These are phyloP conservation scores for Eimeria maxima DNA, from an alignment of 169 alveolate genomes.

Conservation along the genomic window DNA sequence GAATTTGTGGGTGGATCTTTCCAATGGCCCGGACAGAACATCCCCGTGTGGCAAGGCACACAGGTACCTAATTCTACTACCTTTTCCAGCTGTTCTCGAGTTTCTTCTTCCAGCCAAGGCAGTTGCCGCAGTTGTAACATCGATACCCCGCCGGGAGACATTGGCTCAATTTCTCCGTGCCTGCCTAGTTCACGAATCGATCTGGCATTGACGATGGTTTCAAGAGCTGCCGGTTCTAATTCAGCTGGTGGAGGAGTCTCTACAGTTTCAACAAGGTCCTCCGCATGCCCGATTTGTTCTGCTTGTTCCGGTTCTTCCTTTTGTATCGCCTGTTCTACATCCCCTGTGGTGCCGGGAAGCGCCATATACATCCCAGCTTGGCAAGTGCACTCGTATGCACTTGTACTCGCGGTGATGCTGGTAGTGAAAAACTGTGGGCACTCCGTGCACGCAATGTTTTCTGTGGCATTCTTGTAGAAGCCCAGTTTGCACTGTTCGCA, in stretches of 20 bases:
- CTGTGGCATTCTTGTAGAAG: constrained; percentile 83
- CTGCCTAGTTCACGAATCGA: constrained; percentile 65
- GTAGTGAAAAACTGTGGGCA: constrained; percentile 84
- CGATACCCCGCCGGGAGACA: constrained; percentile 19
- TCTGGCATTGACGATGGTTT: constrained; percentile 58
- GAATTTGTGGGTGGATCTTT: constrained; percentile 77
- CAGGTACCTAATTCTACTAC: constrained; percentile 78
- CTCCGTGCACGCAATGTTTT: constrained; percentile 79
- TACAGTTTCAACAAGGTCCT: neutral
- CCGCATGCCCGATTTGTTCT: neutral
- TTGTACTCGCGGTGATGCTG: constrained; percentile 75
- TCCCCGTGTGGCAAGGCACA: constrained; percentile 78
- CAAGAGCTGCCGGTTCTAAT: constrained; percentile 56
- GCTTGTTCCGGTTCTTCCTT: neutral
- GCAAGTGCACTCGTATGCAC: constrained; percentile 85
- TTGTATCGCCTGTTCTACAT: neutral
- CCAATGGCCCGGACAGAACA: constrained; percentile 85
- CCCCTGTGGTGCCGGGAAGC: constrained; percentile 49
- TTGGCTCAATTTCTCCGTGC: constrained; percentile 28
- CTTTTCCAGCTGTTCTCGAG: constrained; percentile 76
- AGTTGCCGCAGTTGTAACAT: constrained; percentile 3
- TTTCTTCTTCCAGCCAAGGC: constrained; percentile 70
- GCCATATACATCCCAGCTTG: constrained; percentile 81
- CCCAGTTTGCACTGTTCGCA: constrained; percentile 84
- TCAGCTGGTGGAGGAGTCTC: constrained; percentile 22